Conservation (phyloP, 2,329 filamentous ascomycete genomes). For the Xylaria digitata region DNA sequence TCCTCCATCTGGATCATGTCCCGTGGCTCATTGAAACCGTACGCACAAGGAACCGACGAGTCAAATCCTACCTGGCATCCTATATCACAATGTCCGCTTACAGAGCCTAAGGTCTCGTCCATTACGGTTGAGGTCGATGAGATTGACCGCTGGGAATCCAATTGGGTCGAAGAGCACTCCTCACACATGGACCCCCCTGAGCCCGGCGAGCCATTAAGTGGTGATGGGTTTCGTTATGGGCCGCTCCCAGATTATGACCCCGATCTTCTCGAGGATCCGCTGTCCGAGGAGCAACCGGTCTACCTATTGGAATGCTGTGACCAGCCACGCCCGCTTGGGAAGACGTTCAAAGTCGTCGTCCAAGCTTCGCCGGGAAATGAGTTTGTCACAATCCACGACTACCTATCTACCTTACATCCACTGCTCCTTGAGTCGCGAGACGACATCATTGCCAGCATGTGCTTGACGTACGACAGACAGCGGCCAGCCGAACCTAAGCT, state of each 20-base stretch:
- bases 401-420: constrained; percentile 5
- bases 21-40: constrained; percentile 17
- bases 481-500: constrained; percentile 8
- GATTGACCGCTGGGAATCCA: constrained; percentile 9
- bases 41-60: constrained; percentile 14
- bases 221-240: neutral
- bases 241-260: constrained; percentile 16
- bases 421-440: constrained; percentile 1
- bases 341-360: neutral
- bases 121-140: constrained; percentile 11
- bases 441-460: neutral
- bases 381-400: constrained; percentile 23
- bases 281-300: constrained; percentile 5
- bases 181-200: neutral
- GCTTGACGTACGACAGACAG: neutral
- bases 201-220: neutral
- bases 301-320: constrained; percentile 18
- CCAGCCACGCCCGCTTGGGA: neutral
- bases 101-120: constrained; percentile 11
- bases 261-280: neutral
- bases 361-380: constrained; percentile 7
- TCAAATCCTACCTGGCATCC: constrained; percentile 26
- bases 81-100: constrained; percentile 24
- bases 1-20: constrained; percentile 22
- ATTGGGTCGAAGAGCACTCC: neutral